Evolutionary conservation across 2,329 filamentous ascomycete species (phyloP).

Genomic region (Botryosphaeria dothidea): DNA sequence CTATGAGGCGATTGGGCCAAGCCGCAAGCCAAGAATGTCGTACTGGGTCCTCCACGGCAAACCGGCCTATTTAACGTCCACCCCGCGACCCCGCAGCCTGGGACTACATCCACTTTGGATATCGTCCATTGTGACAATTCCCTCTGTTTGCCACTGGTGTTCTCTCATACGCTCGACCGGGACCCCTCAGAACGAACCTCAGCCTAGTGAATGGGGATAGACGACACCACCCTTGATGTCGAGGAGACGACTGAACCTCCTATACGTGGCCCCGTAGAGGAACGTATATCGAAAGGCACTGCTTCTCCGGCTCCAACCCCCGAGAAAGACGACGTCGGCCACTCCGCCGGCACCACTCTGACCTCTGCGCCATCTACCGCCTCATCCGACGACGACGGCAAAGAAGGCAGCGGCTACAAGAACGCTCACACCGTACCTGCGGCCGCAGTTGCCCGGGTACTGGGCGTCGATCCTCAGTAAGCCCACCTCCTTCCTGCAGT

Average conservation of each 20-base stretch:
- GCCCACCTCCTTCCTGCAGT: neutral
- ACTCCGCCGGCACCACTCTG: constrained; percentile 1
- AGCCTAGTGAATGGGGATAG: constrained; percentile 44
- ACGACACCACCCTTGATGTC: constrained; percentile 36
- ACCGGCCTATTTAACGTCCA: constrained; percentile 5
- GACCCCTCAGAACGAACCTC: constrained; percentile 3
- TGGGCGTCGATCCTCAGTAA: constrained; percentile 39
- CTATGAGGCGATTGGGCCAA: constrained; percentile 6
- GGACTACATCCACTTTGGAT: neutral
- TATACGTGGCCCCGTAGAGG: constrained; percentile 36
- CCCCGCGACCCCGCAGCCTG: constrained; percentile 10
- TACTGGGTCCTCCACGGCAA: constrained; percentile 7
- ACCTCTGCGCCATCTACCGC: constrained; percentile 10
- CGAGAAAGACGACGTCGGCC: neutral
- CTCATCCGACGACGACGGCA: constrained; percentile 6
- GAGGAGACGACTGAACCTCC: constrained; percentile 46
- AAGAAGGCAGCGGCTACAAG: constrained; percentile 25
- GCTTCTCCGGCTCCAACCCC: neutral
- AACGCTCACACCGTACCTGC: constrained; percentile 39
- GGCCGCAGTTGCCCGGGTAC: constrained; percentile 35
- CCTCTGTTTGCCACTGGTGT: neutral
- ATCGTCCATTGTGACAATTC: constrained; percentile 12
- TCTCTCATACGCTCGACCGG: neutral
- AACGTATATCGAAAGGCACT: constrained; percentile 6
- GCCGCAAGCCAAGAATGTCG: neutral